Evolutionary conservation across 2,329 filamentous ascomycete genomes (phyloP).

Genomic region (Colletotrichum coccodes): DNA sequence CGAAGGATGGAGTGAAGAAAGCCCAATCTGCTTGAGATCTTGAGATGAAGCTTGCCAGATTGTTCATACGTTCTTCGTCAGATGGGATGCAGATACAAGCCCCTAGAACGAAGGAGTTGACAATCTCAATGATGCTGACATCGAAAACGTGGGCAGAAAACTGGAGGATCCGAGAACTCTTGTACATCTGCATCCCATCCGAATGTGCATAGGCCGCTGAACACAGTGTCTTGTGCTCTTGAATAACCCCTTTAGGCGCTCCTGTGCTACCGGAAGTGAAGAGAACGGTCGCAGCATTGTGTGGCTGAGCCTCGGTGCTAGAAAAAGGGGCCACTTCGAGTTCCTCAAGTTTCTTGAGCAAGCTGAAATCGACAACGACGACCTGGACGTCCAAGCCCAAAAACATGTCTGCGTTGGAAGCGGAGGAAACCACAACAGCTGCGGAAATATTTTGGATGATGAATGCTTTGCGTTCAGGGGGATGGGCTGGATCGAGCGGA

Average conservation of each 20-base stretch:
- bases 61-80: constrained; percentile 47
- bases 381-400: neutral
- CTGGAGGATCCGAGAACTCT: constrained; percentile 27
- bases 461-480: constrained; percentile 18
- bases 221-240: constrained; percentile 39
- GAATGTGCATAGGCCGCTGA: constrained; percentile 34
- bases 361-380: neutral
- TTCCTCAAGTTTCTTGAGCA: constrained; percentile 5
- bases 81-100: constrained; percentile 50
- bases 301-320: neutral
- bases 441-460: neutral
- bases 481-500: constrained; percentile 38
- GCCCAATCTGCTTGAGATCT: constrained; percentile 19
- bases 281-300: constrained; percentile 48
- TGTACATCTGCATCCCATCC: constrained; percentile 2
- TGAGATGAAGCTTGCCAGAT: constrained; percentile 29
- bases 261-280: constrained; percentile 66
- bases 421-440: neutral
- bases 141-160: constrained; percentile 48
- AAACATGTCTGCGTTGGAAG: neutral
- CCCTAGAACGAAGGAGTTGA: constrained; percentile 48
- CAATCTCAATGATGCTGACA: constrained; percentile 48
- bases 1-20: constrained; percentile 25
- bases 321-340: neutral
- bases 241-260: constrained; percentile 61